Evolutionary conservation across 1,139 yeast species (phyloP), one percentile per base, ranked within the genome.

Genomic region (Geotrichum bryndzae): DNA sequence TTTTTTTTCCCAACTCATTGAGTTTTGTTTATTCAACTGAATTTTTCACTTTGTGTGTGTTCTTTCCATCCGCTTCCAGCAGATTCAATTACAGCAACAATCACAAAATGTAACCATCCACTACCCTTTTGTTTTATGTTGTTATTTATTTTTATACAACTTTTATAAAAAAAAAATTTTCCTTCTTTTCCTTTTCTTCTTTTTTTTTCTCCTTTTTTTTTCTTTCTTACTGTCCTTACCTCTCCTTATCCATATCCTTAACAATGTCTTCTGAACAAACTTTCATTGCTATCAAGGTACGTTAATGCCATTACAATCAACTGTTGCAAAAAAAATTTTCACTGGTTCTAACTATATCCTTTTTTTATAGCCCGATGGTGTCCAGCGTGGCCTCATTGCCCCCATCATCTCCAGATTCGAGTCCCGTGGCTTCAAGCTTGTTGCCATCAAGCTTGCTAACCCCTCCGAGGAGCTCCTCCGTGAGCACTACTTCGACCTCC

Each of bases 341-440:
- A 33, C 3, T 33, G 2, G 1, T 53, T 27, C 22, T 35, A 45
- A 13, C 29, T 18, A 51, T 31, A 51, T 27, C 33, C 38, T 11
- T 18, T 25, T 53, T 15, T 13, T 54, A 31, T 59, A 76, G 83
- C 99, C 99, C 81, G 99, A 94, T 81, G 99, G 98, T 82, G 99
- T 94, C 84, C 98, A 94, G 85, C 91, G 99, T 84, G 97, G 98
- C 68, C 85, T 95, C 78, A 83, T 92, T 80, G 81, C 96, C 76
- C 83, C 89, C 72, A 92, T 95, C 83, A 77, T 95, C 72, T 84
- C 88, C 73, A 91, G 99, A 82, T 95, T 95, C 80, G 97, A 92
- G 84, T 83, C 87, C 84, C 88, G 96, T 81, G 98, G 99, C 73
- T 95, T 80, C 92, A 92, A 92, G 84, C 86, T 95, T 75, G 98